phyloP scores from a whole-genome alignment of 805 yeast genomes.

The Blastobotrys americana region DNA sequence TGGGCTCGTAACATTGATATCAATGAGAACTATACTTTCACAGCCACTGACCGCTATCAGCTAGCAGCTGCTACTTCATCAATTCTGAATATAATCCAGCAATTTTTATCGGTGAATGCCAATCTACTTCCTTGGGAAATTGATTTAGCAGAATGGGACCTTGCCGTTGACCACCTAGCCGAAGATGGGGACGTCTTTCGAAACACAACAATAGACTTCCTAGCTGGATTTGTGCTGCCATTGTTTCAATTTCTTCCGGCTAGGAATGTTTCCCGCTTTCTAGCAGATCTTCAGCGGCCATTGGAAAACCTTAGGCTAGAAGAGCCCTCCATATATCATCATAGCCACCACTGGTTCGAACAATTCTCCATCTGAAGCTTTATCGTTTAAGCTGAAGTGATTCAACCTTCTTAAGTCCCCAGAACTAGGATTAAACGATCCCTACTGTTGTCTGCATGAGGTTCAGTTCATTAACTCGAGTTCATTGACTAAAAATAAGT shows the following conservation, averaged over 20 bases:
- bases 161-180: constrained; percentile 6
- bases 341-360: too few relatives aligned
- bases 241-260: neutral
- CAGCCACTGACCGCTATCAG: constrained; percentile 32
- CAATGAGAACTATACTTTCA: constrained; percentile 44
- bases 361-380: too few relatives aligned
- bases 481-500: too few relatives aligned
- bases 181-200: too few relatives aligned
- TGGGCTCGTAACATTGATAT: constrained; percentile 46
- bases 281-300: neutral
- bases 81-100: constrained; percentile 19
- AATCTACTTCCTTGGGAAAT: constrained; percentile 21
- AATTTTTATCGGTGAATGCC: constrained; percentile 13
- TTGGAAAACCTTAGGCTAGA: neutral
- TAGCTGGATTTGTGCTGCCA: neutral
- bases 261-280: neutral
- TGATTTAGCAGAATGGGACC: constrained; percentile 10
- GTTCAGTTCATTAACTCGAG: too few relatives aligned
- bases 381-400: too few relatives aligned
- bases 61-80: constrained; percentile 29
- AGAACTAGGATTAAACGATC: too few relatives aligned
- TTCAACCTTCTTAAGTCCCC: too few relatives aligned
- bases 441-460: too few relatives aligned
- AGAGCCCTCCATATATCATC: constrained; percentile 2
- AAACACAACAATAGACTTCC: neutral